These are phyloP conservation scores for Mucor lusitanicus DNA, from an alignment of 371 early-diverging fungal genomes.

Conservation along the genomic window DNA sequence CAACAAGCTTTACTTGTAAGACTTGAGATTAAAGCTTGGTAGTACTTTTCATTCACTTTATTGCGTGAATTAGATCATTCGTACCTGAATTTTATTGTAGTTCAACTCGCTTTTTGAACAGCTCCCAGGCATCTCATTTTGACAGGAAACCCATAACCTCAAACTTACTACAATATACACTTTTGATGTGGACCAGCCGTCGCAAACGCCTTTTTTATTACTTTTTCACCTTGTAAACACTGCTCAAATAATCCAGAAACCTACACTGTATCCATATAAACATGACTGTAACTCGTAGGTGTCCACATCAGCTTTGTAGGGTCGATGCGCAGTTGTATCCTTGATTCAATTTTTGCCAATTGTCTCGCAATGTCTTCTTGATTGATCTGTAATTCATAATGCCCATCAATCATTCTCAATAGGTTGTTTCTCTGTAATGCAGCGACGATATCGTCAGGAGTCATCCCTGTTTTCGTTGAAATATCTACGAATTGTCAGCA, in stretches of 20 bases:
- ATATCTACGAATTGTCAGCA: constrained; percentile 18
- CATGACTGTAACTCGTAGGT: neutral
- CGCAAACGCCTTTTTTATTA: no score
- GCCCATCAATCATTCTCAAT: constrained; percentile 15
- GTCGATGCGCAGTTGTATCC: neutral
- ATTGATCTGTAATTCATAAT: neutral
- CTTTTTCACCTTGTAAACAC: neutral
- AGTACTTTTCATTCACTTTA: no score
- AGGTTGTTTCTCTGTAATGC: constrained; percentile 64
- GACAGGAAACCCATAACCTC: no score
- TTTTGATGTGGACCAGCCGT: no score
- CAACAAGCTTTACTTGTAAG: no score
- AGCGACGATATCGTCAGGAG: constrained; percentile 72
- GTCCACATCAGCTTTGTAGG: constrained; percentile 8
- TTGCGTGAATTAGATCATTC: no score
- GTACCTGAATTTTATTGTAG: no score
- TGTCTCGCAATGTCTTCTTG: neutral
- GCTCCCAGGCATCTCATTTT: no score
- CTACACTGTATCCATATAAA: neutral
- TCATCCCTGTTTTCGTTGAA: constrained; percentile 68
- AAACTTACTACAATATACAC: neutral
- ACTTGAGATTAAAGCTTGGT: no score
- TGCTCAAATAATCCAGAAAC: neutral
- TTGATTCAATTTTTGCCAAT: neutral
- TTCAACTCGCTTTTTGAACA: no score